Conservation (phyloP, 257 asterid genomes). For the Leonotis leonurus region DNA sequence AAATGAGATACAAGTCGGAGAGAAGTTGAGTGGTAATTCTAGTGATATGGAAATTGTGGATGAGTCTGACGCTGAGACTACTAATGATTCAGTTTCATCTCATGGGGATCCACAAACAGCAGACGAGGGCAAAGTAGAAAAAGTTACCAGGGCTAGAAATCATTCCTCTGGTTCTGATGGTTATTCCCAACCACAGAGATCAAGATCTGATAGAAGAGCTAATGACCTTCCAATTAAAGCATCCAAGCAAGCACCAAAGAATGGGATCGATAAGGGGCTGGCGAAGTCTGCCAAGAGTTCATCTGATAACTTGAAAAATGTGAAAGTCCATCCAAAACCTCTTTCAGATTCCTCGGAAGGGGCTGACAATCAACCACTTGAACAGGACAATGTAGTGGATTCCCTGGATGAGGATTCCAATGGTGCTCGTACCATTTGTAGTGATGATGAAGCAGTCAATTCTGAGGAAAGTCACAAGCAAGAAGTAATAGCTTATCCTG, state of each 20-base stretch:
- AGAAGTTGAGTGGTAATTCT: constrained; percentile 31
- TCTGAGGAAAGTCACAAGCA: constrained; percentile 30
- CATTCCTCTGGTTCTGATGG: constrained; percentile 33
- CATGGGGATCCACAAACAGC: constrained; percentile 49
- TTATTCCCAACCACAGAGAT: constrained; percentile 26
- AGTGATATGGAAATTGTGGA: constrained; percentile 59
- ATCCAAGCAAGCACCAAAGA: constrained; percentile 34
- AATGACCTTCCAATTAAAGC: constrained; percentile 21
- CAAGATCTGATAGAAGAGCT: constrained; percentile 32
- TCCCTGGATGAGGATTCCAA: constrained; percentile 40
- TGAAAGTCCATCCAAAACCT: constrained; percentile 69
- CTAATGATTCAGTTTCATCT: constrained; percentile 61
- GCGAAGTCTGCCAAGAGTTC: constrained; percentile 30
- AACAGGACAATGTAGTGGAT: constrained; percentile 39
- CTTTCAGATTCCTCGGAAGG: constrained; percentile 47
- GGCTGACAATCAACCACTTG: constrained; percentile 36
- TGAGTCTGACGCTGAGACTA: constrained; percentile 67
- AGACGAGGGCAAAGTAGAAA: constrained; percentile 55
- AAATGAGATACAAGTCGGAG: constrained; percentile 33
- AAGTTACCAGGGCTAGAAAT: constrained; percentile 22
- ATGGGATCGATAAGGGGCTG: constrained; percentile 32
- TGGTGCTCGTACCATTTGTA: constrained; percentile 31
- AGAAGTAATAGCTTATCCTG: constrained; percentile 33
- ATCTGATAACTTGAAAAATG: constrained; percentile 37
- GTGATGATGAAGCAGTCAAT: constrained; percentile 47